Base-by-base conservation (phyloP, 495 filamentous ascomycete genomes). In the Daldinia grandis region DNA sequence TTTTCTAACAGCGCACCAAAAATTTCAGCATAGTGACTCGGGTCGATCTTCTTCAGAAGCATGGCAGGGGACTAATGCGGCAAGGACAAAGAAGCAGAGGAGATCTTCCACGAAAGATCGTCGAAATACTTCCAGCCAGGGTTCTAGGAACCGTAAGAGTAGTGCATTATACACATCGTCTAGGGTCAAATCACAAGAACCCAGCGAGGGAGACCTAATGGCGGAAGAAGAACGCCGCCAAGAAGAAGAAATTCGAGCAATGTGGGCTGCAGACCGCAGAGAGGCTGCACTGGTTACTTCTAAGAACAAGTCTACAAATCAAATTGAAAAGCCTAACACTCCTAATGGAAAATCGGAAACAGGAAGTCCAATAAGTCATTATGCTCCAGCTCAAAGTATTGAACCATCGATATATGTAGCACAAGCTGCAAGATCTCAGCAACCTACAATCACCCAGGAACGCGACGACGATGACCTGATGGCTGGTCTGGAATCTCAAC, bases 191-290 rank as follows among this genome's bases (percentile, higher is more conserved):
- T 75, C 71, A 61, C 76, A 58, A 71, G 77, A 58, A 59, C 76
- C 28, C 30, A 42, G 19, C 17, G 64, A 68, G 35, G 64, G 54
- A 21, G 64, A 64, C 15, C 56, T 65, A 37, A 53, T 66, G 5
- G 70, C 73, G 25, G 75, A 74, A 44, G 75, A 76, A 60, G 63
- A 73, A 12, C 79, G 72, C 21, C 69, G 57, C 21, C 68, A 70
- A 60, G 75, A 73, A 58, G 72, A 69, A 21, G 69, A 76, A 56
- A 72, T 69, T 19, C 69, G 71, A 24, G 74, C 70, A n/a, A 78
- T 72, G 71, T 79, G 76, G 77, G 75, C 75, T 30, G 67, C 74
- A 44, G 67, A 77, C 3, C 73, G 75, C 10, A 62, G 12, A 14
- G 74, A 72, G 14, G 54, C 64, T 6, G 66, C 68, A 6, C 65